Base-by-base conservation (phyloP, 148 eudicot species). In the Amaranthus hypochondriacus region DNA sequence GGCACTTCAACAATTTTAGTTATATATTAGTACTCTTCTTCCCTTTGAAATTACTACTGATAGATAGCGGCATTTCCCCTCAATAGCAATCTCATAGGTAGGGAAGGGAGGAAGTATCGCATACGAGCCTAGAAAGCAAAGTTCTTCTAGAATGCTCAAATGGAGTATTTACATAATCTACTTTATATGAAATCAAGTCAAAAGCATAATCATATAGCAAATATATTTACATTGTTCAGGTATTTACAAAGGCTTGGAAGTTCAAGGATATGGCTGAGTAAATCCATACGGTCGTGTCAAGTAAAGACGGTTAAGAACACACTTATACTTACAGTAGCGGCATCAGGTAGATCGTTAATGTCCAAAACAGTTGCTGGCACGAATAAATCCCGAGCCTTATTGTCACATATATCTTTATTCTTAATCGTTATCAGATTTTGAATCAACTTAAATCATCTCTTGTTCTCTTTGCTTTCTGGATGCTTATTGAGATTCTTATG, bases 211-310 rank as follows among this genome's bases (percentile, higher is more conserved):
- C 12, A 68, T 43, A 66, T 72, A 15, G 46, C 39, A 28, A 28
- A 28, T 0, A 46, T 72, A 72, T 77, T 59, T 77, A 77, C 81
- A 78, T 44, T 73, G 68, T 44, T 47, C 64, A 66, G 74, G 60
- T 78, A 78, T 78, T 46, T 72, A 68, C 81, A 78, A 60, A 44
- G 47, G 13, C 47, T 5, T 13, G 2, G 12, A 21, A 71, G 48
- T 6, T 39, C 4, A 4, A 48, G 13, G 21, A 62, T 56, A 72
- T 39, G 53, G 39, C 2, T 28, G 39, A 28, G 39, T 28, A 28
- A 28, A 28, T 28, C 39, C 39, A 28, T 28, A 28, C 12, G 28
- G 74, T 44, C 52, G 39, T 61, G 47, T 28, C 39, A 8, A 9
- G 51, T 18, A 46, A 62, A 57, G 53, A 14, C 14, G 53, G 68